Evolutionary conservation across 352 stramenopile species (phyloP).

Genomic region (Phytophthora melonis): DNA sequence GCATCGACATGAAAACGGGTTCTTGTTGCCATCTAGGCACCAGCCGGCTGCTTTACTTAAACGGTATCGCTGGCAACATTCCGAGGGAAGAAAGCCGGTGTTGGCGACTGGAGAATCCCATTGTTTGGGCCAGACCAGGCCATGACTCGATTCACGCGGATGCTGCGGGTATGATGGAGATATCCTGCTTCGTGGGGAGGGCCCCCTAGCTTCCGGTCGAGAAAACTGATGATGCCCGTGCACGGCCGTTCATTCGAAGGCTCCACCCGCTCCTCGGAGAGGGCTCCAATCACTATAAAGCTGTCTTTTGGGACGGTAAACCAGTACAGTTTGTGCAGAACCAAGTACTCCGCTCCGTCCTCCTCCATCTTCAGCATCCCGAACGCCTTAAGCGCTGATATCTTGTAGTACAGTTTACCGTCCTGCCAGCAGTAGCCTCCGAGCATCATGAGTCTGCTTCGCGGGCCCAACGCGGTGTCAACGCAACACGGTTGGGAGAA

Average conservation of each 20-base stretch:
- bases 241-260: constrained; percentile 5
- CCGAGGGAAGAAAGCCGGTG: background rate
- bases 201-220: constrained; percentile 1
- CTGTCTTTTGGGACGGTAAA: constrained; percentile 3
- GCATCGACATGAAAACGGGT: no score
- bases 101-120: background rate
- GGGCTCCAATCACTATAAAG: constrained; percentile 13
- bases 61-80: background rate
- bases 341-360: background rate
- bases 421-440: constrained; percentile 2
- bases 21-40: no score
- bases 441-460: constrained; percentile 10
- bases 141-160: background rate
- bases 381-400: constrained; percentile 2
- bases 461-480: background rate
- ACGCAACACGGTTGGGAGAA: constrained; percentile 2
- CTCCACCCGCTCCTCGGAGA: background rate
- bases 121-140: background rate
- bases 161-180: background rate
- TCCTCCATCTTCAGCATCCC: constrained; percentile 12
- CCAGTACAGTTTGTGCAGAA: constrained; percentile 10
- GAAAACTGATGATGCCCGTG: constrained; percentile 4
- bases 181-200: background rate
- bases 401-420: constrained; percentile 5
- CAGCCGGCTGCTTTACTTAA: background rate